Conservation (phyloP, 208 protist species). For the Naegleria fowleri region DNA sequence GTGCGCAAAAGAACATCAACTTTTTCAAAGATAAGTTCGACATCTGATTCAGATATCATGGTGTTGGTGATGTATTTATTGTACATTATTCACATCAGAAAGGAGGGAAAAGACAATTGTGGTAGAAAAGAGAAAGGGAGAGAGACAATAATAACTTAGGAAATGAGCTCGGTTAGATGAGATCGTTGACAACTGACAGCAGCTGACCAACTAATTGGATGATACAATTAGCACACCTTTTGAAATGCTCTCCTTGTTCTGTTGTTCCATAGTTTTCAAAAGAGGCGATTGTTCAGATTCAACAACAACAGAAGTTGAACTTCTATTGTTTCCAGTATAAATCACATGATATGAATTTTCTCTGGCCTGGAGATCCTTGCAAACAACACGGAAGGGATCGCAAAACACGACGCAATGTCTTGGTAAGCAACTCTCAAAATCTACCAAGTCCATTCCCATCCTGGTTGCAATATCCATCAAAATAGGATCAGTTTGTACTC, state of each 20-base stretch:
- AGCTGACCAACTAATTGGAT: neutral
- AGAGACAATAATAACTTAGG: neutral
- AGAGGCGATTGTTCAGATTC: neutral
- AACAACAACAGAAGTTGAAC: neutral
- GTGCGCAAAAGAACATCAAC: neutral
- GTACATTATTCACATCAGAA: neutral
- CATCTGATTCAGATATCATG: neutral
- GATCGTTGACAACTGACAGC: neutral
- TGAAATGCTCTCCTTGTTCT: neutral
- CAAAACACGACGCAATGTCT: neutral
- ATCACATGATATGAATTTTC: neutral
- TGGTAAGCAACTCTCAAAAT: neutral
- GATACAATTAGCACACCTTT: neutral
- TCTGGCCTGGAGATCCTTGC: neutral
- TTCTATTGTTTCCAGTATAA: neutral
- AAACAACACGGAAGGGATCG: neutral
- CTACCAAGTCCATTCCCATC: neutral
- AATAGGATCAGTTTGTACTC: constrained; percentile 10
- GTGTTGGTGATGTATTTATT: neutral
- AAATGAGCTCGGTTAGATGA: neutral
- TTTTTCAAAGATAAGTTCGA: neutral
- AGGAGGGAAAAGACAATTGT: neutral
- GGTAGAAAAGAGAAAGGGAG: neutral
- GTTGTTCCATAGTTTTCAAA: neutral
- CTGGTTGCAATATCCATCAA: neutral